phyloP scores from a whole-genome alignment of 768 basidiomycete genomes.

The Panellus pusillus region DNA sequence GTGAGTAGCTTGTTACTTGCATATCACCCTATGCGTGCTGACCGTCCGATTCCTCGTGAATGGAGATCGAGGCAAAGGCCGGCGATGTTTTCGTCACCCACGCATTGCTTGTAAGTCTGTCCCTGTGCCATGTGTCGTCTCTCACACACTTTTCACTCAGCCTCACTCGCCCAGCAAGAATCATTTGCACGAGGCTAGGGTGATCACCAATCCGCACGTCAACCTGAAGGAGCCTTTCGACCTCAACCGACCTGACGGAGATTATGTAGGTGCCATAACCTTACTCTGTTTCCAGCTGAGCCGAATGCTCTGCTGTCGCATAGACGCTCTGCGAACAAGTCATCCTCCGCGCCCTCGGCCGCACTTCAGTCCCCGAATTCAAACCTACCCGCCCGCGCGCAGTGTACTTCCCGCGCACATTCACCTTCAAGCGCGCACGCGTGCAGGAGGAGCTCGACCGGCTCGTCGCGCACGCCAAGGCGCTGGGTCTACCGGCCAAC shows the following conservation, averaged over 20 bases:
- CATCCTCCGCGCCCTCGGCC: slow-evolving; percentile 15
- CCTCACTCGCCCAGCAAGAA: slow-evolving; percentile 13
- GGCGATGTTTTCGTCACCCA: slow-evolving; percentile 13
- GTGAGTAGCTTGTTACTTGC: slow-evolving; percentile 4
- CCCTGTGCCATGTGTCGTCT: neutral
- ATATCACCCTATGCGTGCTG: slow-evolving; percentile 3
- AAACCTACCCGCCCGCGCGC: slow-evolving; percentile 11
- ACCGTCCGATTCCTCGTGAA: neutral
- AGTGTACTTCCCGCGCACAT: slow-evolving; percentile 14
- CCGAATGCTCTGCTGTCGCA: neutral
- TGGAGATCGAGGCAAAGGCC: slow-evolving; percentile 15
- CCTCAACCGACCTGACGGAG: slow-evolving; percentile 11
- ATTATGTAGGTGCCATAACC: slow-evolving; percentile 7
- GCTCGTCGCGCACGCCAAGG: slow-evolving; percentile 6
- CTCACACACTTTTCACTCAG: slow-evolving; percentile 5
- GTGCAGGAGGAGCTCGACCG: slow-evolving; percentile 12
- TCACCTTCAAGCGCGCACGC: slow-evolving; percentile 15
- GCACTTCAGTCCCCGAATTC: slow-evolving; percentile 12
- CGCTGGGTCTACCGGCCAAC: slow-evolving; percentile 9
- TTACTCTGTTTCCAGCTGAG: slow-evolving; percentile 4
- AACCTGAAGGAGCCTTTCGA: slow-evolving; percentile 14
- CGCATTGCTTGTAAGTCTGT: slow-evolving; percentile 9
- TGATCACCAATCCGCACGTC: slow-evolving; percentile 16
- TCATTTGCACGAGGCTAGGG: slow-evolving; percentile 12
- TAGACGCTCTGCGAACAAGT: slow-evolving; percentile 17